Evolutionary conservation across 345 rosid genomes (phyloP).

Genomic region (Erysimum cheiranthoides): DNA sequence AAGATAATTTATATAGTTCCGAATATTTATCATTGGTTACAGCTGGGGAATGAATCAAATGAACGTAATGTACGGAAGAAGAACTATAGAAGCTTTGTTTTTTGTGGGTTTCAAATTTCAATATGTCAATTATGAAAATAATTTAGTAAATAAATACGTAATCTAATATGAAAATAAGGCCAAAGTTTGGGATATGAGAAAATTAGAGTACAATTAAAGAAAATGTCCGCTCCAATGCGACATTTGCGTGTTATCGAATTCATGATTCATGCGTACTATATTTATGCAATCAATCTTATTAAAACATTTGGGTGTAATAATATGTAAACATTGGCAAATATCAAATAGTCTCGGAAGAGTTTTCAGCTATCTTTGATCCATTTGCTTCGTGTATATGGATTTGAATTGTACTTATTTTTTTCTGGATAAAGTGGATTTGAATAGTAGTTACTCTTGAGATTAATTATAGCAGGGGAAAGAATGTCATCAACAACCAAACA

Average conservation of each 20-base stretch:
- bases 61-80: slow-evolving; percentile 43
- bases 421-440: too few species aligned
- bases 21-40: slow-evolving; percentile 19
- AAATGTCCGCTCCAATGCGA: slow-evolving; percentile 31
- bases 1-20: background rate
- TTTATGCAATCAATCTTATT: background rate
- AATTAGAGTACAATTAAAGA: slow-evolving; percentile 33
- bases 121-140: slow-evolving; percentile 7
- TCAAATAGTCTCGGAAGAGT: background rate
- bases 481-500: background rate
- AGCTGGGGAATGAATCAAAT: slow-evolving; percentile 40
- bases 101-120: slow-evolving; percentile 25
- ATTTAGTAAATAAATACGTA: slow-evolving; percentile 1
- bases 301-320: background rate
- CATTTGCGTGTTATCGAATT: slow-evolving; percentile 39
- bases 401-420: background rate
- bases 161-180: slow-evolving; percentile 18
- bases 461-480: background rate
- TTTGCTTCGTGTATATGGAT: slow-evolving; percentile 11
- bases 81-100: slow-evolving; percentile 16
- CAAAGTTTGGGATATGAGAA: slow-evolving; percentile 39
- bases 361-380: background rate
- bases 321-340: slow-evolving; percentile 7
- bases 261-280: slow-evolving; percentile 28
- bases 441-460: background rate